Conservation (phyloP, 345 rosid species). For the Eucalyptus rudis region DNA sequence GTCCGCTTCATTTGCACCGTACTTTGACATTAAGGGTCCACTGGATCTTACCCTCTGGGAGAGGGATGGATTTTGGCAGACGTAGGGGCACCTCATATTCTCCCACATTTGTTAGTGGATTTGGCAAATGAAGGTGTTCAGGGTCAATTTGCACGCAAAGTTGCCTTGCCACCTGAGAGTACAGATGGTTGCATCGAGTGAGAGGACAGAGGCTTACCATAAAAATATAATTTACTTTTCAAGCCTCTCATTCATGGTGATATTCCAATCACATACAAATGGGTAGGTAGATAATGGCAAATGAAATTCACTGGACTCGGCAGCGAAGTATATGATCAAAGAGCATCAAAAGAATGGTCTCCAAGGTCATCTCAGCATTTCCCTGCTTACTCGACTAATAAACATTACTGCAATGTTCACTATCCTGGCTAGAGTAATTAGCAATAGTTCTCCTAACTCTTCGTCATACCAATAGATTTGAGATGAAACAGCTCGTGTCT, state of each 20-base stretch:
- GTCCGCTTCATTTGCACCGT: slow-evolving; percentile 40
- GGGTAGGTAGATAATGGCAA: neutral
- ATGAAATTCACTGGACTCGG: neutral
- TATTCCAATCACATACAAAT: neutral
- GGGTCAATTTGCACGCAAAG: slow-evolving; percentile 64
- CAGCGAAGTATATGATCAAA: neutral
- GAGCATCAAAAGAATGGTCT: neutral
- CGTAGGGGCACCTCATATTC: slow-evolving; percentile 66
- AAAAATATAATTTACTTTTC: neutral
- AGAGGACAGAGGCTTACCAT: neutral
- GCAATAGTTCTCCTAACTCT: neutral
- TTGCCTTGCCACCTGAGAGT: slow-evolving; percentile 69
- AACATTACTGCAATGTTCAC: neutral
- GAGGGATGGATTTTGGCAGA: slow-evolving; percentile 69
- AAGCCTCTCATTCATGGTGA: neutral
- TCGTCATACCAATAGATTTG: neutral
- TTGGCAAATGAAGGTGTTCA: slow-evolving; percentile 48
- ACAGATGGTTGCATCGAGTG: neutral
- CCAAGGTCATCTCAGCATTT: neutral
- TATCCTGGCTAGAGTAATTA: neutral
- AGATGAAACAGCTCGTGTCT: neutral
- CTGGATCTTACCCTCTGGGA: slow-evolving; percentile 65
- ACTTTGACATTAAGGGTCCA: slow-evolving; percentile 77
- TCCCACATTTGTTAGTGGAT: slow-evolving; percentile 58
- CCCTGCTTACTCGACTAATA: neutral